Base-by-base conservation (phyloP, 352 stramenopile species). In the Pythium dissimile region DNA sequence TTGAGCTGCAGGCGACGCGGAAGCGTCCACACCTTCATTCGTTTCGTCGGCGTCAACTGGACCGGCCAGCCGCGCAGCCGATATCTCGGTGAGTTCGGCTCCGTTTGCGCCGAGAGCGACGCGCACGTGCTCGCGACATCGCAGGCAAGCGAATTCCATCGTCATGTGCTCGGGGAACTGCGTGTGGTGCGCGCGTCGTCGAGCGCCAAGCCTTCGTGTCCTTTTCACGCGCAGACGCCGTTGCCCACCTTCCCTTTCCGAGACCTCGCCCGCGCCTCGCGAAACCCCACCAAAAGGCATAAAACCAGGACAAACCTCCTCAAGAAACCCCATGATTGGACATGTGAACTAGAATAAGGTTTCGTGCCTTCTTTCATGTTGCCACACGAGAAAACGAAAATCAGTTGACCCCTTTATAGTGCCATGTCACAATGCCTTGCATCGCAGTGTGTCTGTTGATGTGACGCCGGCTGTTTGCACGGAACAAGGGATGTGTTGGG, bases 101-200 rank as follows among this genome's bases (percentile, higher is more conserved):
- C 15, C 35, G 27, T 50, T 57, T 9, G 20, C 21, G 38, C 48
- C 63, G 9, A 72, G 48, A 20, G 54, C 23, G 23, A 72, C 64
- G 34, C 42, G 46, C 30, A 72, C 58, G 39, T 51, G 54, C 27
- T 59, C 58, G 53, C 27, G 58, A 50, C 64, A 72, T 48, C 58
- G 41, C 54, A 72, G 47, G 58, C 64, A 72, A 47, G 54, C 64
- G 21, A 72, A 72, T 2, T 64, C 53, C 52, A 67, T 67, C 43
- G 24, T 43, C 16, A 10, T 26, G 47, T 67, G 64, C 64, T 58
- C 51, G 55, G 49, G 37, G 21, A 56, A 49, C 2, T 2, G 31
- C 39, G 20, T 49, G 18, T 27, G 6, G 34, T 24, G 18, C 51
- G 51, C 38, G 50, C 49, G 49, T 65, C 39, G 44, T 62, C 50